Evolutionary conservation across 257 asterid genomes (phyloP).

Genomic region (Nicotiana benthamiana): DNA sequence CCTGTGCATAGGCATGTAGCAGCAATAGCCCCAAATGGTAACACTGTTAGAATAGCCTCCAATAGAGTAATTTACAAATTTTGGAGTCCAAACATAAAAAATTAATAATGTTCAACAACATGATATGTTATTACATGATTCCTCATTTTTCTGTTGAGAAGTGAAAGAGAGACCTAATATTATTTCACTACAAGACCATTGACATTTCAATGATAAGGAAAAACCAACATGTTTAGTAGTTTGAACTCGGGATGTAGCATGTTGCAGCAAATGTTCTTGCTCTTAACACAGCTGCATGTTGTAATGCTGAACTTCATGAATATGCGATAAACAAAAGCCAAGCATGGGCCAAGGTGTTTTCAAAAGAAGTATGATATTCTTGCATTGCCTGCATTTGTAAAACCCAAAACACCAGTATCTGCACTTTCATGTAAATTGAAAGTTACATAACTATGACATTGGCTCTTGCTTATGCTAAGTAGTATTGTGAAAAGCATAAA

Average conservation of each 20-base stretch:
- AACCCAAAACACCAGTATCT: neutral
- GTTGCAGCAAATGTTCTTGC: slow-evolving; percentile 25
- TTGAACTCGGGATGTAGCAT: neutral
- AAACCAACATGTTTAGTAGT: neutral
- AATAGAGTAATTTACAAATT: no score
- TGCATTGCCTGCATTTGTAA: neutral
- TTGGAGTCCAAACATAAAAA: no score
- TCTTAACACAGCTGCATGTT: slow-evolving; percentile 61
- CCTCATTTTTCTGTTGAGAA: neutral
- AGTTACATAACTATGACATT: neutral
- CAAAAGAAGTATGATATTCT: neutral
- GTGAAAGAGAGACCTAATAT: neutral
- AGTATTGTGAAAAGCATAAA: neutral
- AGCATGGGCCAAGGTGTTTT: no score
- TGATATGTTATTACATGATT: neutral
- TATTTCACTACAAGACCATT: neutral
- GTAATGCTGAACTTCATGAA: no score
- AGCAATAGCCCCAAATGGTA: no score
- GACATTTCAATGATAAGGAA: neutral
- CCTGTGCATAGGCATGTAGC: no score
- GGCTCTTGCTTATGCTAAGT: neutral
- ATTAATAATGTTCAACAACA: neutral
- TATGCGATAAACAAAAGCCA: no score
- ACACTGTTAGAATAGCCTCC: no score
- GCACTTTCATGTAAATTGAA: neutral